Base-by-base conservation (phyloP, 768 basidiomycete genomes). In the Phanerodontia chrysosporium region DNA sequence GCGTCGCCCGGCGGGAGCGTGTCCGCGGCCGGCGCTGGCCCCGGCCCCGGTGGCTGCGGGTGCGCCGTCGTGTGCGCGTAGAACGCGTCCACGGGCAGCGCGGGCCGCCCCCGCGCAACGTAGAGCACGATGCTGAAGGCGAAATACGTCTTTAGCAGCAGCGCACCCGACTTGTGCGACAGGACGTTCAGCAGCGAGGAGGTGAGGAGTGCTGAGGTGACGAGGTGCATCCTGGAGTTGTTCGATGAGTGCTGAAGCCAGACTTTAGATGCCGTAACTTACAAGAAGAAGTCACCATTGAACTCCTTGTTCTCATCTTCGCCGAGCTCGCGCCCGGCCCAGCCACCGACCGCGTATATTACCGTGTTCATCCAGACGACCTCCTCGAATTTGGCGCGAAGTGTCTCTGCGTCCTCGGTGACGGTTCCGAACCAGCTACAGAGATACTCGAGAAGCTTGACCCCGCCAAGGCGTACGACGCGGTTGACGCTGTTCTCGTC, bases 131-230 rank as follows among this genome's bases (percentile, higher is more conserved):
- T 75, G 18, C 72, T 72, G 22, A 75, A 71, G 7, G 78, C 71
- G 63, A 90, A 79, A 71, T 86, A 87, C 1, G 78, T 73, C 8
- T 80, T 81, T n/a, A 91, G 76, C 14, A 90, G 73, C 16, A 80
- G 69, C 3, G 73, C 74, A 58, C 82, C 78, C 0, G 81, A 83
- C 0, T 68, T 44, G 0, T 75, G 76, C 5, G 75, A 68, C 60
- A 68, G 67, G 9, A 58, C 51, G 8, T 66, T 63, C 32, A 78
- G 63, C 45, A 84, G 58, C 1, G 85, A 80, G 0, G 83, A 75
- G 27, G 87, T 66, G 74, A 89, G 87, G 22, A 87, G 65, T 3
- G 82, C 76, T 3, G 86, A 87, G 0, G 88, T 91, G 39, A 89
- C 79, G 1, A 85, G 71, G 62, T 84, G 89, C 73, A 86, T 82